Conservation (phyloP, 495 filamentous ascomycete genomes). For the Evernia prunastri region DNA sequence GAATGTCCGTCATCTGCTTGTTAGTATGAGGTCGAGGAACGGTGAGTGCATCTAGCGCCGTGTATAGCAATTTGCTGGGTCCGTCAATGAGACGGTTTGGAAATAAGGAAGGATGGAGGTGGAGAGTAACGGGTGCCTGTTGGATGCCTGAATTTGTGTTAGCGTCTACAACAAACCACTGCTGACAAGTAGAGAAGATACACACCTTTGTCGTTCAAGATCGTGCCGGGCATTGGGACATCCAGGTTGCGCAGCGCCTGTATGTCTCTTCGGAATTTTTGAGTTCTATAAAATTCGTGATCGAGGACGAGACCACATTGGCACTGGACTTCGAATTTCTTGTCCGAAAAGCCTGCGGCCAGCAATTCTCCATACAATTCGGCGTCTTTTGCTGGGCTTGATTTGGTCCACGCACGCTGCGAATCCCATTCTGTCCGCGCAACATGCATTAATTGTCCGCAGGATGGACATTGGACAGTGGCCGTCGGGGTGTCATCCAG, state of each 20-base stretch:
- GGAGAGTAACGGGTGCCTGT: background rate
- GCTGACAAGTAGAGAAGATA: background rate
- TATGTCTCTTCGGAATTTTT: conserved; percentile 53
- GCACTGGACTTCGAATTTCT: conserved; percentile 43
- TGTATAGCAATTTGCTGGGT: background rate
- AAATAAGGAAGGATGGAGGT: background rate
- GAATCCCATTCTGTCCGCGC: conserved; percentile 55
- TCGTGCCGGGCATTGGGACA: conserved; percentile 53
- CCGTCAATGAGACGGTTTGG: background rate
- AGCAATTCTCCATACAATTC: conserved; percentile 11
- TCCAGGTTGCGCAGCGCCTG: conserved; percentile 35
- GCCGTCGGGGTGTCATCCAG: conserved; percentile 38
- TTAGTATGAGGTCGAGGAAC: background rate
- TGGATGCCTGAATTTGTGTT: background rate
- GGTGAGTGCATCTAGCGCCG: background rate
- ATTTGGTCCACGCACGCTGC: conserved; percentile 23
- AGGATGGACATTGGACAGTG: conserved; percentile 56
- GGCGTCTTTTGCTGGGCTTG: conserved; percentile 21
- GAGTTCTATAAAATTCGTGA: conserved; percentile 20
- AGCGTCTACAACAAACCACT: background rate
- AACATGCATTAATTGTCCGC: conserved; percentile 37
- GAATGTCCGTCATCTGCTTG: conserved; percentile 32
- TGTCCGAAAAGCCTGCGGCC: conserved; percentile 57
- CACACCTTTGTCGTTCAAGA: background rate
- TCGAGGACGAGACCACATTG: conserved; percentile 35